These are phyloP conservation scores for Cornus suecica DNA, from an alignment of 148 eudicot genomes.

Conservation along the genomic window DNA sequence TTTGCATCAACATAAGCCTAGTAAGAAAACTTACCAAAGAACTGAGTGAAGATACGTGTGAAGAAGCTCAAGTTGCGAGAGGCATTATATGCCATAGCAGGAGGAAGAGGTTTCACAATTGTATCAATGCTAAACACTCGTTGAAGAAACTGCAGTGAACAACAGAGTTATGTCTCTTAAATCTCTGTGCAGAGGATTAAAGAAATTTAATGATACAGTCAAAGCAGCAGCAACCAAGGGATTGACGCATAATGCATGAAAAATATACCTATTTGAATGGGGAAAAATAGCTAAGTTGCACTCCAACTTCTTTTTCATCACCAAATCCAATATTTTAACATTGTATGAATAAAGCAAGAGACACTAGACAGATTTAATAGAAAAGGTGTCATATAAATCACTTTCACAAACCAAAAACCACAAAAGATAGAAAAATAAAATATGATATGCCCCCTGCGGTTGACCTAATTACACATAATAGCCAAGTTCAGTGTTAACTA, in stretches of 20 bases:
- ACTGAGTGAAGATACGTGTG: constrained; percentile 92
- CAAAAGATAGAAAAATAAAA: no score
- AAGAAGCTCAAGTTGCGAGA: constrained; percentile 90
- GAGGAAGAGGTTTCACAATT: constrained; percentile 92
- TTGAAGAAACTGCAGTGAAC: constrained; percentile 72
- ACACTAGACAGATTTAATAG: neutral
- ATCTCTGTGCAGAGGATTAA: no score
- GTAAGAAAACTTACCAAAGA: constrained; percentile 58
- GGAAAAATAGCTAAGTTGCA: neutral
- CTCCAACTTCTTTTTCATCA: neutral
- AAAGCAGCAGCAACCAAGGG: neutral
- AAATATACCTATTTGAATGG: neutral
- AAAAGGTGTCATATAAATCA: neutral
- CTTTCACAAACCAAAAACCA: no score
- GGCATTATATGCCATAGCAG: constrained; percentile 67
- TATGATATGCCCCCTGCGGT: no score
- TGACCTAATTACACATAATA: no score
- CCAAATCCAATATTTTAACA: neutral
- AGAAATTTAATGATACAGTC: neutral
- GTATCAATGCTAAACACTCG: constrained; percentile 87
- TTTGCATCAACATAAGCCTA: neutral
- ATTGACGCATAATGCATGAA: no score
- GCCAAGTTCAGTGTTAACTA: no score
- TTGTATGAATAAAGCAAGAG: neutral
- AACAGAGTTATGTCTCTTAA: constrained; percentile 6